These are phyloP conservation scores for Cubamyces sp. DNA, from an alignment of 768 basidiomycete species.

Conservation along the genomic window DNA sequence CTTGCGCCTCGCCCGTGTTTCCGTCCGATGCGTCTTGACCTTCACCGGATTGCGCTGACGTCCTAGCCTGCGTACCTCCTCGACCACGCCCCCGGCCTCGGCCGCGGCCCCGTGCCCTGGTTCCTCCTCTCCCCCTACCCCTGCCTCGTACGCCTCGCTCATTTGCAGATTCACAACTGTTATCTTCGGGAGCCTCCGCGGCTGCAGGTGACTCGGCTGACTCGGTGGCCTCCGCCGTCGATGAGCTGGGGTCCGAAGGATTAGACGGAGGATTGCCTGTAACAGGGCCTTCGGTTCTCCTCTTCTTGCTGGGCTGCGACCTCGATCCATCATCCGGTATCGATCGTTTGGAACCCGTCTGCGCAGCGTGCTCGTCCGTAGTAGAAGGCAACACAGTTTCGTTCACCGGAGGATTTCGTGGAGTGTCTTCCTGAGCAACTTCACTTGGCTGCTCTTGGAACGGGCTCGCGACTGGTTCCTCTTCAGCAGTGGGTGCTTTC, in stretches of 20 bases:
- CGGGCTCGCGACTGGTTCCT: not conserved
- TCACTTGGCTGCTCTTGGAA: not conserved
- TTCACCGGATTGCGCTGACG: not conserved
- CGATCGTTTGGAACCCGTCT: not conserved
- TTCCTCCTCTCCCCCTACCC: slow-evolving; percentile 6
- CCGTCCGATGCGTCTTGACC: not conserved
- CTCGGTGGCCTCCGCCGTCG: not conserved
- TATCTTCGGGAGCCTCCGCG: not conserved
- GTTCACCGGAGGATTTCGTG: not conserved
- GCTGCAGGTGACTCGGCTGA: not conserved
- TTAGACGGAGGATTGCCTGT: not conserved
- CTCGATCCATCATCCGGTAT: not conserved
- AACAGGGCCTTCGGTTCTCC: not conserved
- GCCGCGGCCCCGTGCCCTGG: not conserved
- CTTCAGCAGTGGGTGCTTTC: not conserved
- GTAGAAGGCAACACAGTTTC: not conserved
- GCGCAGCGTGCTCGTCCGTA: not conserved
- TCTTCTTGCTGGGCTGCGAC: slow-evolving; percentile 1
- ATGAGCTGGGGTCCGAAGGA: not conserved
- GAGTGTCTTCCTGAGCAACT: not conserved
- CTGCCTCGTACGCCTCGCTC: not conserved
- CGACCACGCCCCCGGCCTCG: slow-evolving; percentile 7
- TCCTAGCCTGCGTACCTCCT: not conserved
- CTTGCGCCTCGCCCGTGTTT: not conserved
- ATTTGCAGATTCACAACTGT: not conserved